phyloP scores from a whole-genome alignment of 1,284 basidiomycete species.

The Peniophora sp. region DNA sequence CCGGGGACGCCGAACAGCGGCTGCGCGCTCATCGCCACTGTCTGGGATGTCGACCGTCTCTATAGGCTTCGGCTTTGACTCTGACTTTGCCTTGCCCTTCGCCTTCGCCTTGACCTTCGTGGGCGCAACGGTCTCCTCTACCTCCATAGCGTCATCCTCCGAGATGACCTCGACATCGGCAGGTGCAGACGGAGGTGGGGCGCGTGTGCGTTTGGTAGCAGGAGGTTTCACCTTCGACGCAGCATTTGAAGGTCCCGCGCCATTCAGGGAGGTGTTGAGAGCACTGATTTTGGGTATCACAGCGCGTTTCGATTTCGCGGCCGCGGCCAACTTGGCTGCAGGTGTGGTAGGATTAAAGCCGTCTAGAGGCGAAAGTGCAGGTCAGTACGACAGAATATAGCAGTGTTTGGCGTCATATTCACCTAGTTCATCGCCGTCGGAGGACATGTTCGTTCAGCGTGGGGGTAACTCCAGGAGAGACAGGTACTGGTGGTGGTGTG shows the following conservation, averaged over 20 bases:
- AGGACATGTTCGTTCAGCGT: no score
- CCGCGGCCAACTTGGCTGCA: background rate
- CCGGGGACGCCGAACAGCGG: conserved; percentile 2
- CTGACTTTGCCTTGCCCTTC: conserved; percentile 14
- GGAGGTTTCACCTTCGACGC: background rate
- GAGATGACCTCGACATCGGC: conserved; percentile 3
- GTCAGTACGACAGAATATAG: background rate
- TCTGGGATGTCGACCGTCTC: conserved; percentile 3
- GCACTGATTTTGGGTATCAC: no score
- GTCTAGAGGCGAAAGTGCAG: background rate
- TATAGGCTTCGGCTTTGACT: conserved; percentile 1
- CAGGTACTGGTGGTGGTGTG: no score
- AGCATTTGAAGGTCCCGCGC: background rate
- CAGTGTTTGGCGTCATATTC: background rate
- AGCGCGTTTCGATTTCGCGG: no score
- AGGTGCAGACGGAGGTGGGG: background rate
- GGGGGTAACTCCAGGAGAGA: no score
- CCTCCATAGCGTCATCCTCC: conserved; percentile 12
- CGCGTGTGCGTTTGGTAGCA: background rate
- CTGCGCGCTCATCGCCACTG: conserved; percentile 10
- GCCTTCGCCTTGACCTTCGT: conserved; percentile 16
- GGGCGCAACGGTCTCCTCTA: conserved; percentile 7
- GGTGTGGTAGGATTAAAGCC: background rate
- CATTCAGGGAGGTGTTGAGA: background rate
- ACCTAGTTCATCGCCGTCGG: no score